Evolutionary conservation across 179 eudicot species (phyloP).

Genomic region (Silene vulgaris): DNA sequence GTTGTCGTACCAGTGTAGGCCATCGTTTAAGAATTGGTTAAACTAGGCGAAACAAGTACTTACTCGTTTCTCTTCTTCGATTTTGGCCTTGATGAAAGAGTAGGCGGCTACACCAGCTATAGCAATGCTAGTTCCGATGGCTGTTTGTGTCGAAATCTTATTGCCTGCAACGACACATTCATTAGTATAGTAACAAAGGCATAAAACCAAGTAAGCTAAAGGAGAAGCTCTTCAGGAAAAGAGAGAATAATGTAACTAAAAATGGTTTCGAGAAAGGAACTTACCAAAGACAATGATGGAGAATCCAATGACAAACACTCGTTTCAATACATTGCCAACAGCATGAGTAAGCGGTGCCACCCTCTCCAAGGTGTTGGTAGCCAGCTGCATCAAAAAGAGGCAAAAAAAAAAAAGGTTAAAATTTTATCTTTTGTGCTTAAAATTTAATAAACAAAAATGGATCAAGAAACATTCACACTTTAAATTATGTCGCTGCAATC

Average conservation of each 20-base stretch:
- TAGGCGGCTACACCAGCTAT: constrained; percentile 93
- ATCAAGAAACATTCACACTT: no score
- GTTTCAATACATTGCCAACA: constrained; percentile 95
- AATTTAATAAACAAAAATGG: no score
- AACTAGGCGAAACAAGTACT: constrained; percentile 20
- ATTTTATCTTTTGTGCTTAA: not conserved
- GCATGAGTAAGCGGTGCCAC: constrained; percentile 99
- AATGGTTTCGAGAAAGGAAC: not conserved
- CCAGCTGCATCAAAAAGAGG: constrained; percentile 47
- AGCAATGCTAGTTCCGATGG: constrained; percentile 84
- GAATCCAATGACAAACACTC: constrained; percentile 97
- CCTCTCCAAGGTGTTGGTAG: constrained; percentile 97
- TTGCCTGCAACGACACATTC: constrained; percentile 48
- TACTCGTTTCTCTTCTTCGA: constrained; percentile 93
- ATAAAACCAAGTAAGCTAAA: not conserved
- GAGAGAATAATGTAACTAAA: not conserved
- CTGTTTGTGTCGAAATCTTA: constrained; percentile 92
- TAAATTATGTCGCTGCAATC: no score
- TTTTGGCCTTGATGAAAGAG: constrained; percentile 85
- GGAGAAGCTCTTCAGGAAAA: not conserved
- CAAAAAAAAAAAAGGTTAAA: not conserved
- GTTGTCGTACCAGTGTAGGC: not conserved
- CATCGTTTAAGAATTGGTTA: not conserved
- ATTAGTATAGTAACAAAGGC: not conserved
- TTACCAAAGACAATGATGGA: constrained; percentile 84